A percentile compares a stretch with the other conserved stretches of the same genome.
Evolutionary conservation across 2,329 filamentous ascomycete genomes (phyloP).

Genomic region (Zasmidium cellare): DNA sequence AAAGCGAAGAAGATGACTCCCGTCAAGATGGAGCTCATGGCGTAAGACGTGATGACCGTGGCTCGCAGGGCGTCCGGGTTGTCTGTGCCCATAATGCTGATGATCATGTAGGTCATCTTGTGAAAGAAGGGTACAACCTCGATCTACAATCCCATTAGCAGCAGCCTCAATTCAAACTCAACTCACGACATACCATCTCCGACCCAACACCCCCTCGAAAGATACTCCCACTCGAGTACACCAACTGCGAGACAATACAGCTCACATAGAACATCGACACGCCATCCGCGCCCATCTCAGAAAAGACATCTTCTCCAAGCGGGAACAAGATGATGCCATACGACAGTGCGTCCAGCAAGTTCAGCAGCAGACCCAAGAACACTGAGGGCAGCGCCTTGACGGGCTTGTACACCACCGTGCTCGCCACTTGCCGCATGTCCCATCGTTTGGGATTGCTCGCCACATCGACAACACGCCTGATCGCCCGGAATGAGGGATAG

Average conservation of each 20-base stretch:
- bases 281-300: constrained; percentile 82
- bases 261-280: constrained; percentile 99
- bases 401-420: constrained; percentile 65
- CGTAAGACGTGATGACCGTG: constrained; percentile 90
- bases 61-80: constrained; percentile 85
- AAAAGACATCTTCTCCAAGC: constrained; percentile 81
- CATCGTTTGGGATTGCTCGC: constrained; percentile 66
- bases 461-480: constrained; percentile 35
- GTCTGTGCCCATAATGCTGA: constrained; percentile 72
- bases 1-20: constrained; percentile 90
- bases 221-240: constrained; percentile 83
- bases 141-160: constrained; percentile 56
- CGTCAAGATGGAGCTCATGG: constrained; percentile 85
- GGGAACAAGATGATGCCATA: constrained; percentile 93
- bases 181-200: constrained; percentile 66
- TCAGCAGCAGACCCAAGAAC: constrained; percentile 82
- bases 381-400: constrained; percentile 78
- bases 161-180: constrained; percentile 26
- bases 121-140: constrained; percentile 99
- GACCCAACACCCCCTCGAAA: constrained; percentile 92
- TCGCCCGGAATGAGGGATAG: constrained; percentile 26
- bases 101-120: constrained; percentile 92
- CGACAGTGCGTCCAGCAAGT: constrained; percentile 90
- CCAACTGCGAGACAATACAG: constrained; percentile 89
- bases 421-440: constrained; percentile 66